Evolutionary conservation across 768 basidiomycete genomes (phyloP).

Genomic region (Melanogaster broomeanus): DNA sequence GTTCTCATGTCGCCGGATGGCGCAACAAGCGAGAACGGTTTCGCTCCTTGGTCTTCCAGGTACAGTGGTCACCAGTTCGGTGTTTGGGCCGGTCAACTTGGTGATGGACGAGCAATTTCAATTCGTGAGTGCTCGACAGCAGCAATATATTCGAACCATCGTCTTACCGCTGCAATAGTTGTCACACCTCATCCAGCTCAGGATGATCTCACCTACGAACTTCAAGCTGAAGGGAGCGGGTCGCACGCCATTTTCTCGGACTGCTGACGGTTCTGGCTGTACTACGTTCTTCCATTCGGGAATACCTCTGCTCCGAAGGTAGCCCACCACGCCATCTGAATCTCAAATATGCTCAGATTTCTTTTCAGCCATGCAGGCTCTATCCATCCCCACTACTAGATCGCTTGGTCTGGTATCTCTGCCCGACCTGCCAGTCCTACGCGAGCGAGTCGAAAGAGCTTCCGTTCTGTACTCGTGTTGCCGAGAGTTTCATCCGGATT

Average conservation of each 20-base stretch:
- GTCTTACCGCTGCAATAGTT: slow-evolving; percentile 43
- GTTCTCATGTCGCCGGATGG: slow-evolving; percentile 51
- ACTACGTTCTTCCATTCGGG: slow-evolving; percentile 90
- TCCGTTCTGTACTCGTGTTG: slow-evolving; percentile 78
- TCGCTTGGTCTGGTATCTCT: slow-evolving; percentile 79
- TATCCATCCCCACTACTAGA: slow-evolving; percentile 86
- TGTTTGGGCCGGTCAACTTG: slow-evolving; percentile 89
- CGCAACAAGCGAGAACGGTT: slow-evolving; percentile 34
- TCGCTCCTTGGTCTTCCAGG: slow-evolving; percentile 77
- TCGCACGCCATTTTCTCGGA: slow-evolving; percentile 89
- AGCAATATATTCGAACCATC: neutral
- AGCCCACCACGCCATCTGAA: neutral
- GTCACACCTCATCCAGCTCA: slow-evolving; percentile 73
- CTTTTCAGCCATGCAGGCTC: slow-evolving; percentile 67
- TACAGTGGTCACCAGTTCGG: slow-evolving; percentile 95
- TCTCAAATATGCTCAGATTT: slow-evolving; percentile 35
- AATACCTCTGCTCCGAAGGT: slow-evolving; percentile 93
- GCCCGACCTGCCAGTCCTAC: slow-evolving; percentile 68
- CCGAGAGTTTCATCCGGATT: slow-evolving; percentile 89
- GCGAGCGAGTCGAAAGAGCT: slow-evolving; percentile 74
- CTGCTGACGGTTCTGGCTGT: slow-evolving; percentile 95
- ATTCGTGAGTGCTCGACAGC: slow-evolving; percentile 48
- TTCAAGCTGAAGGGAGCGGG: slow-evolving; percentile 96
- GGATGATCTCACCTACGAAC: slow-evolving; percentile 63
- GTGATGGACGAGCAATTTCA: slow-evolving; percentile 94